Base-by-base conservation (phyloP, 148 eudicot genomes). In the Euryodendron excelsum region DNA sequence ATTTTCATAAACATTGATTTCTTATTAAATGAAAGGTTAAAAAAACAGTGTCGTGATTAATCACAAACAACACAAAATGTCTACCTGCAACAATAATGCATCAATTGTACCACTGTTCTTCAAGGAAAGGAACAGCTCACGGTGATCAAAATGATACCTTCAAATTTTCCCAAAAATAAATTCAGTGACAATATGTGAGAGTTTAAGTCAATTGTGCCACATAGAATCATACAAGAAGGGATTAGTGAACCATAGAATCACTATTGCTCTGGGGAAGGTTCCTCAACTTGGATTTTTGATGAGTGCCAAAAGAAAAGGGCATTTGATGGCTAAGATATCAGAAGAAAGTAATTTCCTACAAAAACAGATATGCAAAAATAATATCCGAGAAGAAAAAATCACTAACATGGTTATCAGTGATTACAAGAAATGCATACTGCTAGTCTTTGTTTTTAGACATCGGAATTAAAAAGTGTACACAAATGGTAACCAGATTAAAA, bases 61-160 rank as follows among this genome's bases (percentile, higher is more conserved):
- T 45, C 48, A n/a, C 1, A 31, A 34, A 55, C 39, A 14, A 37
- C 44, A 59, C 52, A 13, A 45, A 44, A 56, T n/a, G 45, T 53
- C 67, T 73, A 89, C 91, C 91, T 89, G 85, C 31, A 72, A 74
- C 37, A 84, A 28, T 69, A 89, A 75, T 34, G 55, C 74, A 78
- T 86, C 89, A 30, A 86, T 78, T 13, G 81, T 84, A 75, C 85
- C 91, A 83, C 81, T 78, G 37, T 31, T 81, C 75, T 82, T 80
- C 85, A 89, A 82, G 55, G 85, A 85, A 82, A 79, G 77, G 36
- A 84, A 79, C 72, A 83, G 72, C 72, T 74, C 84, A 59, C 8
- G 47, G 25, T 79, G 77, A 77, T 82, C 76, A 75, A 71, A 50
- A 37, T 39, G 39, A 76, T 72, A 59, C 81, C 83, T 82, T 73